These are phyloP conservation scores for Vanderwaltozyma tropicalis DNA, from an alignment of 805 yeast genomes.

Conservation along the genomic window DNA sequence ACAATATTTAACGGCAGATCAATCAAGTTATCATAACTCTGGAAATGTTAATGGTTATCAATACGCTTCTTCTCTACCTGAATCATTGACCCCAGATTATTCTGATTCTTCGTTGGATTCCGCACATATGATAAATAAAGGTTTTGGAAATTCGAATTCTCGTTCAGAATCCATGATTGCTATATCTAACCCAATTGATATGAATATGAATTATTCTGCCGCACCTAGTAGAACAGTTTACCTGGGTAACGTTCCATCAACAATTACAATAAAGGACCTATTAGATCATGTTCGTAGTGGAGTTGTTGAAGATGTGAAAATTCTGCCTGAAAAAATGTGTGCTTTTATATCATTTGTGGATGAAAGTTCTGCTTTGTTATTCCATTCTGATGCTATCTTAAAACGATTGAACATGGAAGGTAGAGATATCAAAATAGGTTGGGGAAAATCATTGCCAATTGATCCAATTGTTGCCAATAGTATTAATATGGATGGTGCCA, in stretches of 20 bases:
- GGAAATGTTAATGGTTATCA: too few species aligned
- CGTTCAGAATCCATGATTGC: slow-evolving; percentile 10
- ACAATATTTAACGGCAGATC: too few species aligned
- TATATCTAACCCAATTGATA: slow-evolving; percentile 1
- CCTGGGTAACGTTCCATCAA: slow-evolving; percentile 79
- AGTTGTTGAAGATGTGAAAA: slow-evolving; percentile 65
- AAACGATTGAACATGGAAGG: slow-evolving; percentile 73
- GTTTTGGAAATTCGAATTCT: slow-evolving; percentile 2
- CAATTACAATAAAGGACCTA: slow-evolving; percentile 67
- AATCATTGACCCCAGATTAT: too few species aligned
- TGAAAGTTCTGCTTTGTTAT: slow-evolving; percentile 76
- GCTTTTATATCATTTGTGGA: slow-evolving; percentile 86
- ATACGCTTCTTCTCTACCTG: too few species aligned
- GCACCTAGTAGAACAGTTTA: slow-evolving; percentile 82
- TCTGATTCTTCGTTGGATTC: too few species aligned
- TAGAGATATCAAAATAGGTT: slow-evolving; percentile 76
- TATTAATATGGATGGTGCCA: slow-evolving; percentile 78
- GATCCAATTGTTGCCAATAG: slow-evolving; percentile 66
- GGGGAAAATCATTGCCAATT: slow-evolving; percentile 79
- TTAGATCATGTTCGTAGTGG: slow-evolving; percentile 89
- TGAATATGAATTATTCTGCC: slow-evolving; percentile 23
- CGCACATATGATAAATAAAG: too few species aligned
- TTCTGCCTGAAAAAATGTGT: slow-evolving; percentile 77
- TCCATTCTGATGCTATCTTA: slow-evolving; percentile 87
- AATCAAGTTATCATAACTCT: too few species aligned